Evolutionary conservation across 2,329 filamentous ascomycete species (phyloP).

Genomic region (Venturia asperata): DNA sequence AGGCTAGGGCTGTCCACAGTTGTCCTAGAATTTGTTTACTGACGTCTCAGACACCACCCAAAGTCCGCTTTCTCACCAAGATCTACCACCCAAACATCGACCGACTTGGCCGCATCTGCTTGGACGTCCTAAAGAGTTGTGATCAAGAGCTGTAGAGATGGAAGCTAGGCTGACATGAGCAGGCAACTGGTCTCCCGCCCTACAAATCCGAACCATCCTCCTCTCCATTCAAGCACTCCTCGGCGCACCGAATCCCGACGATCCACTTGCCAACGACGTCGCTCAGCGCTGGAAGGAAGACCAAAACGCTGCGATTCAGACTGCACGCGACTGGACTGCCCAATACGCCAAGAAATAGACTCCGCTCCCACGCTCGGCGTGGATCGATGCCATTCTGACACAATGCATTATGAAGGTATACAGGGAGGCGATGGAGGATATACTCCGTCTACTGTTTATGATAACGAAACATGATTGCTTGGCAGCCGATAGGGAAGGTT

Average conservation of each 20-base stretch:
- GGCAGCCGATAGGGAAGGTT: background rate
- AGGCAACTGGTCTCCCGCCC: constrained; percentile 98
- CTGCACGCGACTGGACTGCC: constrained; percentile 84
- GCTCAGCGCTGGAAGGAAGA: constrained; percentile 98
- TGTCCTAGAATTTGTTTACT: background rate
- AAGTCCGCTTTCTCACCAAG: constrained; percentile 97
- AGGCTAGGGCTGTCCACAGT: background rate
- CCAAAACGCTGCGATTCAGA: constrained; percentile 84
- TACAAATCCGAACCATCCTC: constrained; percentile 97
- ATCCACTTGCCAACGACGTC: constrained; percentile 95
- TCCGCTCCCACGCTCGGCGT: background rate
- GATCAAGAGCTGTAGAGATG: background rate
- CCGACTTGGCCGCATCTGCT: constrained; percentile 90
- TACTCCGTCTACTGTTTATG: background rate
- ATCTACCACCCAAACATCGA: constrained; percentile 99
- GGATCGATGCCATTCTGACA: background rate
- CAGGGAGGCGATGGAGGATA: background rate
- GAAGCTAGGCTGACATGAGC: constrained; percentile 20
- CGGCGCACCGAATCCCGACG: constrained; percentile 93
- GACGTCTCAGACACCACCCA: constrained; percentile 62
- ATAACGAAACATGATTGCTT: constrained; percentile 11
- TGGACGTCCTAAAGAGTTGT: constrained; percentile 92
- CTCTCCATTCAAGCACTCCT: constrained; percentile 95
- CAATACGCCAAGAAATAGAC: constrained; percentile 58
- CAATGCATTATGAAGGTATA: background rate